phyloP scores from a whole-genome alignment of 1,284 basidiomycete species.

The Singerocomus inundabilis region DNA sequence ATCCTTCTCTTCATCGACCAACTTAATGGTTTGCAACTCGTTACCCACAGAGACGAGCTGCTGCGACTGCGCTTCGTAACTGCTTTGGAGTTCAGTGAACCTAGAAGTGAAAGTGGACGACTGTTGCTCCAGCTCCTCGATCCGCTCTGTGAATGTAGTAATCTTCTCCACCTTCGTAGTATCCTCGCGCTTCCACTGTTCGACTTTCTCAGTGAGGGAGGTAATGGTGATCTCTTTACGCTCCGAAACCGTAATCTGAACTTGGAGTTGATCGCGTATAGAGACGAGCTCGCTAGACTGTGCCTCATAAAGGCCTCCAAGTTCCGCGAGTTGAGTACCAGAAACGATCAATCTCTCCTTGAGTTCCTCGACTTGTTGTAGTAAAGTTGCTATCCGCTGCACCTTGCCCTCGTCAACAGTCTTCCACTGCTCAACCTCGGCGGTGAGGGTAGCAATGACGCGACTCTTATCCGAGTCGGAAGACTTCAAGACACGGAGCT shows the following conservation, averaged over 20 bases:
- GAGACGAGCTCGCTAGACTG: constrained; percentile 7
- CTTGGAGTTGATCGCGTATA: constrained; percentile 6
- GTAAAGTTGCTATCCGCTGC: too few relatives aligned
- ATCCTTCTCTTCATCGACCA: too few relatives aligned
- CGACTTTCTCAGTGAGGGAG: constrained; percentile 2
- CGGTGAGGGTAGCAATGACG: background rate
- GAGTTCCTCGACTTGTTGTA: too few relatives aligned
- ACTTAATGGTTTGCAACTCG: background rate
- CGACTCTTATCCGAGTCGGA: too few relatives aligned
- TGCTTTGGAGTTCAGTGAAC: background rate
- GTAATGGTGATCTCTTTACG: constrained; percentile 1
- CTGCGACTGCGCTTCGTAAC: background rate
- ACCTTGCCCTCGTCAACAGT: too few relatives aligned
- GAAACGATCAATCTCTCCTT: too few relatives aligned
- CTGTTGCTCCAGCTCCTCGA: constrained; percentile 1
- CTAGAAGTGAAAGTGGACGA: too few relatives aligned
- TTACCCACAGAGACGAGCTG: constrained; percentile 2
- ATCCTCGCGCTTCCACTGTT: background rate
- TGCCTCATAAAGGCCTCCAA: constrained; percentile 3
- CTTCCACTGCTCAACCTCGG: background rate
- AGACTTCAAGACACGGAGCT: too few relatives aligned
- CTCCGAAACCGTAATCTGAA: background rate
- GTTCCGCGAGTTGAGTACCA: background rate
- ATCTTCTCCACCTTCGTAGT: background rate
- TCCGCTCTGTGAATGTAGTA: background rate